Conservation (phyloP, 2,329 filamentous ascomycete species). For the Colletotrichum liaoningense region DNA sequence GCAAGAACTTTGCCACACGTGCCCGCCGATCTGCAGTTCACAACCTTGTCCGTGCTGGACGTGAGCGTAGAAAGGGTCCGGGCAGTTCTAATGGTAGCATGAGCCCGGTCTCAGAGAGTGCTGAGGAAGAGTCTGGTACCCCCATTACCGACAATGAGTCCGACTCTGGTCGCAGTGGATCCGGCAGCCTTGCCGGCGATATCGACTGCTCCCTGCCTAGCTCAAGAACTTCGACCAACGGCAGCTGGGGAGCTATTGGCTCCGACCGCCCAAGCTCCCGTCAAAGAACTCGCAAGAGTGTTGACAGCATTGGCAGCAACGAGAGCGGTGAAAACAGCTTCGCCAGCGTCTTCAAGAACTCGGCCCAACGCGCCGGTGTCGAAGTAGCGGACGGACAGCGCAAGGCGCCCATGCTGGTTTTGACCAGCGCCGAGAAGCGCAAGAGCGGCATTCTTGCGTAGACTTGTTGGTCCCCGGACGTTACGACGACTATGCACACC, state of each 20-base stretch:
- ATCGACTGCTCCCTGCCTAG: slow-evolving; percentile 75
- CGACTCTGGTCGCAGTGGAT: slow-evolving; percentile 77
- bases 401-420: slow-evolving; percentile 86
- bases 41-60: slow-evolving; percentile 89
- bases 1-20: slow-evolving; percentile 96
- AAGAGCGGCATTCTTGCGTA: slow-evolving; percentile 66
- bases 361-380: slow-evolving; percentile 63
- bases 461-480: slow-evolving; percentile 21
- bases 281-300: slow-evolving; percentile 72
- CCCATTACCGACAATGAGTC: slow-evolving; percentile 80
- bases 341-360: slow-evolving; percentile 74
- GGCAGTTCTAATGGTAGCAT: slow-evolving; percentile 80
- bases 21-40: slow-evolving; percentile 92
- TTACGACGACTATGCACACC: slow-evolving; percentile 37
- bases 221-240: slow-evolving; percentile 81
- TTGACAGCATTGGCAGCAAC: slow-evolving; percentile 74
- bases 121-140: slow-evolving; percentile 71
- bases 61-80: slow-evolving; percentile 85
- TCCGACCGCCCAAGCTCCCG: slow-evolving; percentile 83
- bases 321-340: slow-evolving; percentile 68
- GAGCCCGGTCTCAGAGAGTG: slow-evolving; percentile 88
- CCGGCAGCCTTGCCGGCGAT: slow-evolving; percentile 84
- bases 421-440: slow-evolving; percentile 91
- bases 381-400: slow-evolving; percentile 73
- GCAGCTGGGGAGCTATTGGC: slow-evolving; percentile 81